Evolutionary conservation across 2,329 filamentous ascomycete species (phyloP).

Genomic region (Fusarium vanettenii): DNA sequence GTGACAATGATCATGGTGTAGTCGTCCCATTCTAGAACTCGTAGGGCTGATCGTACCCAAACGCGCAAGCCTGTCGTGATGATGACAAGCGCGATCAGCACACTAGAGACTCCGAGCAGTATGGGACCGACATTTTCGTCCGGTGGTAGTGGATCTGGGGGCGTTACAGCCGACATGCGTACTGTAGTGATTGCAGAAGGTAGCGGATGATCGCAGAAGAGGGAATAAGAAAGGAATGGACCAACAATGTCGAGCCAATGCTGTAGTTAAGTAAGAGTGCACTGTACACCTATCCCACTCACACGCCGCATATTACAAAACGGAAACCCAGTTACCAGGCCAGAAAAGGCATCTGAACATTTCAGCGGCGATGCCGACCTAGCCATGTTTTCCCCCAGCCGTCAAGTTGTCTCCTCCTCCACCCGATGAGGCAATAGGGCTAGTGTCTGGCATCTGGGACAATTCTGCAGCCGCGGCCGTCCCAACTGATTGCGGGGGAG

Average conservation of each 20-base stretch:
- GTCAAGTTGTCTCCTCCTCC: neutral
- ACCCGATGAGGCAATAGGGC: neutral
- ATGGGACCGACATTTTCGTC: conserved; percentile 48
- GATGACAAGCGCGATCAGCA: conserved; percentile 48
- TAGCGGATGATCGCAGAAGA: neutral
- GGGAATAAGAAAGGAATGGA: neutral
- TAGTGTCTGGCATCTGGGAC: neutral
- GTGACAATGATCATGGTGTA: conserved; percentile 48
- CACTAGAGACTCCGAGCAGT: conserved; percentile 47
- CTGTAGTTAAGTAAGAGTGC: neutral
- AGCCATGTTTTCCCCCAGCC: neutral
- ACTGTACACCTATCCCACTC: neutral
- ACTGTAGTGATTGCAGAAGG: neutral
- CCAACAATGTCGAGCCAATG: neutral
- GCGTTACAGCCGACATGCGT: conserved; percentile 26
- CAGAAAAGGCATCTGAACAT: neutral
- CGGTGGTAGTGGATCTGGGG: conserved; percentile 49
- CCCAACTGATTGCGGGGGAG: neutral
- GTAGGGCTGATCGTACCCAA: conserved; percentile 45
- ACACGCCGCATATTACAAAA: neutral
- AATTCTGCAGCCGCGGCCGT: neutral
- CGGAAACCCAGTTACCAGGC: neutral
- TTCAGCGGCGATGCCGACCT: neutral
- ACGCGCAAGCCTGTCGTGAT: conserved; percentile 48
- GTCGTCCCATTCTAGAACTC: conserved; percentile 52